Conservation (phyloP, 1,284 basidiomycete species). For the Microbotryum silenes-acaulis region DNA sequence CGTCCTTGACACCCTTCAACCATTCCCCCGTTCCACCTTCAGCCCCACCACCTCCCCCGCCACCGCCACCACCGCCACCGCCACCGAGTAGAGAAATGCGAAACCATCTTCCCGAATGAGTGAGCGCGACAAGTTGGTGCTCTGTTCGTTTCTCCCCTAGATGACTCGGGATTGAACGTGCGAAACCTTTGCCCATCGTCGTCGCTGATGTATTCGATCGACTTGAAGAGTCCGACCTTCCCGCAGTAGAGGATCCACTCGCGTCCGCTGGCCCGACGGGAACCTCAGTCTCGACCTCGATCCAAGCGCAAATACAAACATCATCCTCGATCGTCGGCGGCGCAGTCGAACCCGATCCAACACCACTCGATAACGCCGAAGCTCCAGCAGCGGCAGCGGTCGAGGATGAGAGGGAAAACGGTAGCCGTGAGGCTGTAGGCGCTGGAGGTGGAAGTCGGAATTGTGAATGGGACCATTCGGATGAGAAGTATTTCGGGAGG, state of each 20-base stretch:
- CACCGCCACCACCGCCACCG: not conserved
- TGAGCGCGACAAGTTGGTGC: constrained; percentile 72
- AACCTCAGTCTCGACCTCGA: constrained; percentile 15
- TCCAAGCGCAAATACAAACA: constrained; percentile 31
- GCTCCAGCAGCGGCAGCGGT: not conserved
- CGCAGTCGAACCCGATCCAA: not conserved
- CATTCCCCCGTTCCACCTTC: constrained; percentile 47
- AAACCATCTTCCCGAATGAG: constrained; percentile 89
- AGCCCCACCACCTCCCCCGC: constrained; percentile 44
- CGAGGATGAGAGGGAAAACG: constrained; percentile 14
- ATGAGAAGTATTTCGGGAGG: constrained; percentile 85
- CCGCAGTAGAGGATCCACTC: not conserved
- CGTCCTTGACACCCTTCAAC: constrained; percentile 45
- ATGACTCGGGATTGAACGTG: not conserved
- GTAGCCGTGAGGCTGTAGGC: constrained; percentile 37
- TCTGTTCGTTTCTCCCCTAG: constrained; percentile 40
- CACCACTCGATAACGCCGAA: not conserved
- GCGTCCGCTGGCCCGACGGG: not conserved
- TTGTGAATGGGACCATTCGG: constrained; percentile 86
- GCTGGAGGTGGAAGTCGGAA: constrained; percentile 67
- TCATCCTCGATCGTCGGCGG: constrained; percentile 32
- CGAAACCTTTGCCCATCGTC: not conserved
- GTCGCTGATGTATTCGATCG: not conserved
- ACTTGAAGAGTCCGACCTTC: not conserved
- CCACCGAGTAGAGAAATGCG: constrained; percentile 60